Evolutionary conservation across 305 asterid species (phyloP).

Genomic region (Fraxinus platypoda): DNA sequence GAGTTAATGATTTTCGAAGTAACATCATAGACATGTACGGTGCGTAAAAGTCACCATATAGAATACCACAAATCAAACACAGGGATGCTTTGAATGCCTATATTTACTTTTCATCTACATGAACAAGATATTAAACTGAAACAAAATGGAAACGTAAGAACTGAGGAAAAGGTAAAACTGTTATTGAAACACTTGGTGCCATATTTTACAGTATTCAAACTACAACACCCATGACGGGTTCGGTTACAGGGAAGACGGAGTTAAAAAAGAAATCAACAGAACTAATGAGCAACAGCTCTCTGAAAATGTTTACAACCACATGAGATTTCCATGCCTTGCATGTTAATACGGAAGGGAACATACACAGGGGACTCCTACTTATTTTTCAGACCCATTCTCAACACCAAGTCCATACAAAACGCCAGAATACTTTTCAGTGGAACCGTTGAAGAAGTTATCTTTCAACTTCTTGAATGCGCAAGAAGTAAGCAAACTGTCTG

Average conservation of each 20-base stretch:
- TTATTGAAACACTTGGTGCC: constrained; percentile 31
- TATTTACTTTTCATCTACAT: neutral
- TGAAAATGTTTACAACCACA: constrained; percentile 25
- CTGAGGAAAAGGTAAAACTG: constrained; percentile 22
- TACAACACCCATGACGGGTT: constrained; percentile 29
- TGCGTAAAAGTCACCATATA: neutral
- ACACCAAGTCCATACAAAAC: constrained; percentile 50
- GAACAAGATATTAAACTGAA: neutral
- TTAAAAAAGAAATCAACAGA: constrained; percentile 22
- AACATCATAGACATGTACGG: neutral
- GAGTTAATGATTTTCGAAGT: neutral
- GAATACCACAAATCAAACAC: neutral
- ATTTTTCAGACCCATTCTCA: constrained; percentile 46
- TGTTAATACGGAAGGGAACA: constrained; percentile 19
- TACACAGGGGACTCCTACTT: neutral
- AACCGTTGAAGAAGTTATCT: constrained; percentile 46
- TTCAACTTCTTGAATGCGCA: constrained; percentile 50
- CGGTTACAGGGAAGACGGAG: constrained; percentile 21
- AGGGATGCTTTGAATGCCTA: neutral
- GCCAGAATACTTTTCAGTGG: constrained; percentile 50
- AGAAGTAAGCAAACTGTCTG: constrained; percentile 50
- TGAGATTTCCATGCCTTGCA: constrained; percentile 25
- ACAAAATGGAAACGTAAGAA: neutral
- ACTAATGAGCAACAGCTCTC: constrained; percentile 28
- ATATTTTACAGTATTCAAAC: constrained; percentile 40